Conservation (phyloP, 2,329 filamentous ascomycete genomes). For the Fusarium sp. region DNA sequence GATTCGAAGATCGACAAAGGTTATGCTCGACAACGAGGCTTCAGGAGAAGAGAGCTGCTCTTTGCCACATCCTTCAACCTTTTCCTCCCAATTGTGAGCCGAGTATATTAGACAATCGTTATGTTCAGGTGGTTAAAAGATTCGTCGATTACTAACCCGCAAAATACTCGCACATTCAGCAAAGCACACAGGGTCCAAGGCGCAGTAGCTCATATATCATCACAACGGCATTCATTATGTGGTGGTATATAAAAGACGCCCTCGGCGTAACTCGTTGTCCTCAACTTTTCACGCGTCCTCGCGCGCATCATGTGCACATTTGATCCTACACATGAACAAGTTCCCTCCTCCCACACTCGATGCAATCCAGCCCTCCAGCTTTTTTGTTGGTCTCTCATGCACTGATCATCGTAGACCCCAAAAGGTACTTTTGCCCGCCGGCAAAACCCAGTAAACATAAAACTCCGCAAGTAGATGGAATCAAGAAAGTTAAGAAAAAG, state of each 20-base stretch:
- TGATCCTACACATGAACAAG: slow-evolving; percentile 5
- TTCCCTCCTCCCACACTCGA: slow-evolving; percentile 1
- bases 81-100: rapidly evolving
- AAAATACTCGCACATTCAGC: no score
- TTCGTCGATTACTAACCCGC: neutral
- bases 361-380: slow-evolving; percentile 17
- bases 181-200: neutral
- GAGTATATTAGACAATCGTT: neutral
- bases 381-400: slow-evolving; percentile 19
- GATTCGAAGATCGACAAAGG: rapidly evolving
- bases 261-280: slow-evolving; percentile 7
- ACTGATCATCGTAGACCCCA: slow-evolving; percentile 19
- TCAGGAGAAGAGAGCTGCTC: neutral
- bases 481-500: slow-evolving; percentile 12
- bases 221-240: slow-evolving; percentile 31
- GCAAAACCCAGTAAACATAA: slow-evolving; percentile 12
- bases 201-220: neutral
- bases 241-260: slow-evolving; percentile 31
- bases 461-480: slow-evolving; percentile 28
- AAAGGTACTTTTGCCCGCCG: slow-evolving; percentile 20
- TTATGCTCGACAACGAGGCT: neutral
- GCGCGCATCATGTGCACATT: slow-evolving; percentile 9
- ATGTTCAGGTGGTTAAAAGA: neutral
- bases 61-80: neutral
- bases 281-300: neutral